These are phyloP conservation scores for Exophiala sp. DNA, from an alignment of 2,329 filamentous ascomycete genomes.

Conservation along the genomic window DNA sequence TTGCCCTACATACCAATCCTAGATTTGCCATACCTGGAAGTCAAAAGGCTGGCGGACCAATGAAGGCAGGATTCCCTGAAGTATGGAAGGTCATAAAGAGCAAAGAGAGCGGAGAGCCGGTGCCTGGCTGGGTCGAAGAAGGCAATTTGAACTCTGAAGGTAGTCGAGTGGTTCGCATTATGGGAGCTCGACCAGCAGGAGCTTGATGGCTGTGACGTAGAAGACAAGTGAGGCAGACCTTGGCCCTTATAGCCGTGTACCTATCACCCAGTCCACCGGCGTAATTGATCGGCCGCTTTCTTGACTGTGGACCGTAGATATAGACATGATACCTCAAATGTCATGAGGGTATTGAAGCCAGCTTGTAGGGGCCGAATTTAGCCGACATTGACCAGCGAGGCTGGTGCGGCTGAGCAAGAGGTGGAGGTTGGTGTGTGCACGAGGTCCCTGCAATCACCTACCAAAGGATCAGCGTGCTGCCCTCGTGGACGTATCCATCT, in stretches of 20 bases:
- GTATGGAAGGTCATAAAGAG: constrained; percentile 67
- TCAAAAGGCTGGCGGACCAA: constrained; percentile 58
- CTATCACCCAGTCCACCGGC: too few relatives aligned
- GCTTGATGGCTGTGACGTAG: constrained; percentile 3
- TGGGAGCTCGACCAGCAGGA: constrained; percentile 12
- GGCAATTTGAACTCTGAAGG: constrained; percentile 25
- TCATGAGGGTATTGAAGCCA: too few relatives aligned
- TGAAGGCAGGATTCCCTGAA: constrained; percentile 71
- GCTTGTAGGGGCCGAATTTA: neutral
- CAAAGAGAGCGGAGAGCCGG: constrained; percentile 56
- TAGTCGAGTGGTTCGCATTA: constrained; percentile 27
- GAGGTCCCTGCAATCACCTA: neutral
- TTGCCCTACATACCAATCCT: constrained; percentile 70
- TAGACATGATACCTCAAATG: too few relatives aligned
- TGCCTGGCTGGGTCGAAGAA: constrained; percentile 71
- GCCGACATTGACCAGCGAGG: neutral
- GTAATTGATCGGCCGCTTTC: too few relatives aligned
- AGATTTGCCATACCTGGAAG: constrained; percentile 78
- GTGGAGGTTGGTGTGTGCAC: neutral
- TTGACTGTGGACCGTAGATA: too few relatives aligned
- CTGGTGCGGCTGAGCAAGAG: neutral
- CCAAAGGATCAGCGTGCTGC: neutral
- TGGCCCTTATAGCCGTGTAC: neutral
- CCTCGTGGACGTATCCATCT: too few relatives aligned
- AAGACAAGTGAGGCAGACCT: neutral